These are phyloP conservation scores for Tieghemiomyces parasiticus DNA, from an alignment of 192 early-diverging fungal genomes.

Conservation along the genomic window DNA sequence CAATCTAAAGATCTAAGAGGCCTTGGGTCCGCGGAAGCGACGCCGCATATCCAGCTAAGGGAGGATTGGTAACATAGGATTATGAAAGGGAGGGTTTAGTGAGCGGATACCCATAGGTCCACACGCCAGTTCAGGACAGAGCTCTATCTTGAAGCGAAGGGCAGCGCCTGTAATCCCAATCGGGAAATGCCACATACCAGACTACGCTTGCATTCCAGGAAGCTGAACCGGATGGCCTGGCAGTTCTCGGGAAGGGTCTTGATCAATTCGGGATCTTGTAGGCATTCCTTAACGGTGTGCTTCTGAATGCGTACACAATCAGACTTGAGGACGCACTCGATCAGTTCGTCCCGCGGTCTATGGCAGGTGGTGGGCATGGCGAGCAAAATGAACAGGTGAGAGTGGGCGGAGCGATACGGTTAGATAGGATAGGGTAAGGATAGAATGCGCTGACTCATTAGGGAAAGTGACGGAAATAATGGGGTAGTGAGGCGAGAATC, in stretches of 20 bases:
- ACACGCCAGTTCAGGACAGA: too few species aligned
- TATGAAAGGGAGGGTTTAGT: too few species aligned
- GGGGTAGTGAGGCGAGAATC: too few species aligned
- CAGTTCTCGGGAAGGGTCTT: slow-evolving; percentile 32
- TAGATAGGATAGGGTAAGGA: too few species aligned
- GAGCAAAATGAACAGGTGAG: background rate
- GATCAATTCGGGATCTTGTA: slow-evolving; percentile 22
- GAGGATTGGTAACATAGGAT: too few species aligned
- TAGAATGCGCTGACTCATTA: too few species aligned
- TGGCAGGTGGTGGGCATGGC: slow-evolving; percentile 8
- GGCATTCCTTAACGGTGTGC: slow-evolving; percentile 8
- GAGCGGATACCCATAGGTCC: too few species aligned
- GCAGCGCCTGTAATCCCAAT: too few species aligned
- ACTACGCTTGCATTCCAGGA: slow-evolving; percentile 31
- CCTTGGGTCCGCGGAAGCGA: slow-evolving; percentile 1
- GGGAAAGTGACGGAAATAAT: too few species aligned
- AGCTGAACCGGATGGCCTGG: slow-evolving; percentile 38
- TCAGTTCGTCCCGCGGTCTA: background rate
- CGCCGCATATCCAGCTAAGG: slow-evolving; percentile 9
- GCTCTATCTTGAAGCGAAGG: too few species aligned
- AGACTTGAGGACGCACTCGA: slow-evolving; percentile 4
- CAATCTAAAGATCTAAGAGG: too few species aligned
- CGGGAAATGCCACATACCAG: too few species aligned
- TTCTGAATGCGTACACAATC: background rate
- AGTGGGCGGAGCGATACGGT: background rate